Percentiles rank a stretch among this genome's conserved stretches.
Conservation (phyloP, 441 rosid genomes). For the Theobroma grandiflorum region DNA sequence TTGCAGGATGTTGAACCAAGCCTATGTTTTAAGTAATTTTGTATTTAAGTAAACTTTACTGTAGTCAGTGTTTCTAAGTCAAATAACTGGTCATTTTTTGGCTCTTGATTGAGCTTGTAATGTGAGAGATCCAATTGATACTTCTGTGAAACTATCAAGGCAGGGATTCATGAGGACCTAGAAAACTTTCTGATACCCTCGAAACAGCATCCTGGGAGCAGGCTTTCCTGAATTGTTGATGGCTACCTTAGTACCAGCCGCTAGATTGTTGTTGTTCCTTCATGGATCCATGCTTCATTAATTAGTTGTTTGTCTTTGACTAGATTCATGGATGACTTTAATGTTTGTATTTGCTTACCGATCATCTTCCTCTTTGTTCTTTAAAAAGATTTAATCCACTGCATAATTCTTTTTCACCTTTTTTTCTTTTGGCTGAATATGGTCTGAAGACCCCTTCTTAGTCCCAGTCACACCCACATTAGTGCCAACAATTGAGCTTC, state of each 20-base stretch:
- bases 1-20: slow-evolving; percentile 9
- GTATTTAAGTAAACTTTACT: neutral
- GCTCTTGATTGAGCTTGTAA: neutral
- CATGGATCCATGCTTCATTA: neutral
- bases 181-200: neutral
- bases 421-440: neutral
- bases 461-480: neutral
- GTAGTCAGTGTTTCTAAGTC: neutral
- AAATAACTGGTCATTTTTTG: neutral
- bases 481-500: neutral
- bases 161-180: neutral
- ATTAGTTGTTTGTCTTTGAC: slow-evolving; percentile 13
- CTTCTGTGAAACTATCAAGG: neutral
- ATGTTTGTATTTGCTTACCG: neutral
- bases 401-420: neutral
- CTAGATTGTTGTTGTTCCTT: neutral
- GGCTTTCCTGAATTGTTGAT: slow-evolving; percentile 1
- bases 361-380: neutral
- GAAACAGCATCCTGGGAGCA: neutral
- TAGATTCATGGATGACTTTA: too few species aligned
- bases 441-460: neutral
- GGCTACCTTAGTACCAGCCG: too few species aligned
- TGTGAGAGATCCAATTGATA: neutral
- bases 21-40: neutral
- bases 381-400: neutral